Evolutionary conservation across 1,284 basidiomycete genomes (phyloP), one percentile per base, ranked within the genome.

Genomic region (Schizopora paradoxa): DNA sequence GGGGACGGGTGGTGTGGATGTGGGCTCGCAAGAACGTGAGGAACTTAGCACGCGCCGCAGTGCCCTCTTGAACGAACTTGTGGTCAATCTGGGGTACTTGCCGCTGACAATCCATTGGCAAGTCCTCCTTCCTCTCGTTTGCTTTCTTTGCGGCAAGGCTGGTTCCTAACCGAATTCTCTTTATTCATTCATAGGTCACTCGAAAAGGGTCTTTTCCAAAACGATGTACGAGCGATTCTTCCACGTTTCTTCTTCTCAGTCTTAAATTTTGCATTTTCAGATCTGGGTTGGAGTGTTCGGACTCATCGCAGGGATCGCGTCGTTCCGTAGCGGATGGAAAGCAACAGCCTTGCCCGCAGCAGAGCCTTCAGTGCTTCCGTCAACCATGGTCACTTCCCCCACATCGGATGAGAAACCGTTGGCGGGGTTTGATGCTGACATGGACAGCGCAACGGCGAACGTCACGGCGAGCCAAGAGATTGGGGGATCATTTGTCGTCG

Each of bases 91-190:
- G 4, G 81, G 79, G 25, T 86, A 91, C 60, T 64, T 91, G 31
- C 91, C 90, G 3, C 63, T 90, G 45, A 87, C 90, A 3, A 62
- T 91, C 41, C 91, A 93, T 61, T 92, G 88, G 90, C 88, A 53
- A 50, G 75, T 39, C 33, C 11, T n/a, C 29, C 41, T 45, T 39
- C 39, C 6, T 43, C 36, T 22, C n/a, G 38, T 27, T n/a, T 11
- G 25, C 13, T 14, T 26, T 47, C 25, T 25, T 41, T 35, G 3
- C 14, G 14, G 18, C 14, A 35, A 35, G 10, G 33, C 33, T 35
- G 33, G 18, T 8, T 35, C 22, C 19, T 25, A 35, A 14, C 26
- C 43, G 38, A 5, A 45, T 28, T 7, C 25, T n/a, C 8, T 38
- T 46, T 21, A 25, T 22, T 31, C 14, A 31, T 39, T 18, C 47